Evolutionary conservation across 2,329 filamentous ascomycete species (phyloP).

Genomic region (Trichoderma sp.): DNA sequence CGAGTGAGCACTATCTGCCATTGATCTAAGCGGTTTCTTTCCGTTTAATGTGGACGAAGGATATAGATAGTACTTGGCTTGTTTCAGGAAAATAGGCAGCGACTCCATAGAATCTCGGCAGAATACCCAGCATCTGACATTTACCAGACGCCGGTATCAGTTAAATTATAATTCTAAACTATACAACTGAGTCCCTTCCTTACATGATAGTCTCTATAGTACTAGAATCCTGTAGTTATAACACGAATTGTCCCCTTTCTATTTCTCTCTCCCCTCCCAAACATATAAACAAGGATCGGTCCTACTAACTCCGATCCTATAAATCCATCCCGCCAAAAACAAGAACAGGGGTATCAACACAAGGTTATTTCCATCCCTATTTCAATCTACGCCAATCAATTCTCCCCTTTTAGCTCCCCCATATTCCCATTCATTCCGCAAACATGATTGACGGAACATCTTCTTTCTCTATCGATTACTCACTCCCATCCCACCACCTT

Average conservation of each 20-base stretch:
- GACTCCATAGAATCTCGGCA: not conserved
- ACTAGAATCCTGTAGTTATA: not conserved
- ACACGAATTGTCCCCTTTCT: not conserved
- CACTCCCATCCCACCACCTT: not conserved
- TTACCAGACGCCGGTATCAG: not conserved
- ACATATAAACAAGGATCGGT: not conserved
- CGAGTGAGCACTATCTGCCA: not conserved
- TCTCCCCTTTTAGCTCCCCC: not conserved
- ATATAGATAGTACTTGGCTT: not conserved
- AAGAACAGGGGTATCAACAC: not conserved
- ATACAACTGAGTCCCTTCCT: fast-evolving
- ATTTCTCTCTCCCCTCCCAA: not conserved
- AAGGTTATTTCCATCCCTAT: not conserved
- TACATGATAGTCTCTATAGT: not conserved
- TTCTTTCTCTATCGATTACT: not conserved
- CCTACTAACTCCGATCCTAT: not conserved
- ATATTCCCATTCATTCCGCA: not conserved
- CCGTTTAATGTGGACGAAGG: not conserved
- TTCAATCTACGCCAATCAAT: not conserved
- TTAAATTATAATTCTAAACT: not conserved
- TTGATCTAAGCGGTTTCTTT: not conserved
- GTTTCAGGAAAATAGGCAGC: not conserved
- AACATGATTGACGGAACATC: not conserved
- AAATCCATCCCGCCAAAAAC: no score
- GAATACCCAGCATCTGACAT: not conserved